Base-by-base conservation (phyloP, 2,329 filamentous ascomycete genomes). In the Alternaria postmessia region DNA sequence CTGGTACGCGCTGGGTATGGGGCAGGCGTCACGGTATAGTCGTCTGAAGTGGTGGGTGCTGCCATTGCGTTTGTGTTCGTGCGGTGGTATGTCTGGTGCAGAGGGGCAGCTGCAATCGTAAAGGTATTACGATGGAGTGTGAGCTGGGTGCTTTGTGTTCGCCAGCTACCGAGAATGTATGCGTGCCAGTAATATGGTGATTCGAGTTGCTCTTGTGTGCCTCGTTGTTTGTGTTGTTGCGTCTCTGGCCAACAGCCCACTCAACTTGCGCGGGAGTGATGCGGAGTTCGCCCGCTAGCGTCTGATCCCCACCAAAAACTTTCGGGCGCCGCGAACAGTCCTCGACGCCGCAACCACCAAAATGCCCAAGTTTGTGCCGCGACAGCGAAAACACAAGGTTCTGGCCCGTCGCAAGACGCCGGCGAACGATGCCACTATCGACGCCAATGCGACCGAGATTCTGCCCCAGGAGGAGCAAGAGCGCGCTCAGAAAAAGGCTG, bases 1-100 rank as follows among this genome's bases (percentile, higher is more conserved):
- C 85, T 88, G 3, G 87, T 89, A 11, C 82, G 80, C 4, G 89
- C 90, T 16, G 92, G 91, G 71, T 92, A 97, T 0, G 86, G 81
- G n/a, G 86, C 72, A 2, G 66, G 58, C 1, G 65, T 69, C 11
- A 76, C 62, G 16, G 62, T 53, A 59, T 75, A 78, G 7, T 62
- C 59, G 32, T 51, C 57, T 51, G 43, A 34, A 47, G 41, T 36
- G 28, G 41, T 38, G 30, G 63, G 46, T 54, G 65, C 66, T 22
- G 51, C 56, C 63, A 67, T 70, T 22, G 14, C 42, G 42, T 28
- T 26, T 47, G 41, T 46, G 39, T 49, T 32, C 8, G 46, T 36
- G 46, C 14, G 20, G n/a, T 48, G 46, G 12, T 20, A 47, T 3
- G 42, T 32, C 3, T 20, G 7, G 20, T 20, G 22, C 24, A 22